phyloP scores from a whole-genome alignment of 1,284 basidiomycete genomes.

The Mycena sp. region DNA sequence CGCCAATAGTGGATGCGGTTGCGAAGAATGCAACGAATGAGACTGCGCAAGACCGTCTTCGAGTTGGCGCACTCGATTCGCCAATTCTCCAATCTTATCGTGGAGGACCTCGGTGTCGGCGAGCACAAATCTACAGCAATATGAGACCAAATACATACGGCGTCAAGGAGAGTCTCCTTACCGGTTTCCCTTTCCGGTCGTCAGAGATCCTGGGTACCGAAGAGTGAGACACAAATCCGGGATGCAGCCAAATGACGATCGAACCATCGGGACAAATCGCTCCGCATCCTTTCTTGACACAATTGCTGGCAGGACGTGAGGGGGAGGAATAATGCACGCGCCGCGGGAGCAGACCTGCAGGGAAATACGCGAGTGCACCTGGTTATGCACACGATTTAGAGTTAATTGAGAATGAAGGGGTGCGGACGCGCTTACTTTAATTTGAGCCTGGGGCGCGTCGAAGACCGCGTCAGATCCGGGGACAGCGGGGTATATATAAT shows the following conservation, averaged over 20 bases:
- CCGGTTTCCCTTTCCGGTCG: slow-evolving; percentile 80
- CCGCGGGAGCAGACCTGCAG: slow-evolving; percentile 53
- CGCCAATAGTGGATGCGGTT: slow-evolving; percentile 65
- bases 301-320: slow-evolving; percentile 56
- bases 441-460: slow-evolving; percentile 59
- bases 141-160: slow-evolving; percentile 14
- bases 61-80: slow-evolving; percentile 68
- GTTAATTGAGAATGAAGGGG: slow-evolving; percentile 32
- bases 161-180: slow-evolving; percentile 40
- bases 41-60: slow-evolving; percentile 71
- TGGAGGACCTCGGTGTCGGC: slow-evolving; percentile 76
- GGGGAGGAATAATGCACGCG: slow-evolving; percentile 19
- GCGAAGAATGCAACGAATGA: slow-evolving; percentile 56
- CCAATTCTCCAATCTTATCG: slow-evolving; percentile 70
- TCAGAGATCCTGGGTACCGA: slow-evolving; percentile 62
- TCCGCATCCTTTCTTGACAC: slow-evolving; percentile 74
- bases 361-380: slow-evolving; percentile 75
- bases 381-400: slow-evolving; percentile 30
- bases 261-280: slow-evolving; percentile 72
- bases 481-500: slow-evolving; percentile 13
- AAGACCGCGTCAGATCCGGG: slow-evolving; percentile 31
- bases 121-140: slow-evolving; percentile 63
- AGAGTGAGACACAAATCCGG: slow-evolving; percentile 30
- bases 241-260: slow-evolving; percentile 28
- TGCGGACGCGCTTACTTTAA: slow-evolving; percentile 59